phyloP scores from a whole-genome alignment of 768 basidiomycete species.

The Leucosporidium scottii region DNA sequence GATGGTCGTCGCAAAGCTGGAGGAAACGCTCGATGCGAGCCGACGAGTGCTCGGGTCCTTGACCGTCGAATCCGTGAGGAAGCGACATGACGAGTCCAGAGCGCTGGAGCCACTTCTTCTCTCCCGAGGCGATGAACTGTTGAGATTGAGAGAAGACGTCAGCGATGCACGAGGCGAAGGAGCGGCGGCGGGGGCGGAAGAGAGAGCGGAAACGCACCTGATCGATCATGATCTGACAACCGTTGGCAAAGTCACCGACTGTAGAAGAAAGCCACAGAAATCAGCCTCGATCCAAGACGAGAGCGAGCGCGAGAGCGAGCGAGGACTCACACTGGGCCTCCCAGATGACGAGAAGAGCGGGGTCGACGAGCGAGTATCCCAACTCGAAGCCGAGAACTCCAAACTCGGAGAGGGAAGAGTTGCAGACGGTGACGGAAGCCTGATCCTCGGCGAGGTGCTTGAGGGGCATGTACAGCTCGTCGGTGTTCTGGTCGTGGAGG shows the following conservation, averaged over 20 bases:
- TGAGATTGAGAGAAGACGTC: neutral
- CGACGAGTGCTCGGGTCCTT: conserved; percentile 96
- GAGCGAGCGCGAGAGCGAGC: neutral
- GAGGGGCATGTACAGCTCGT: conserved; percentile 79
- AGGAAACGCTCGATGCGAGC: conserved; percentile 92
- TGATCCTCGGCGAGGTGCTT: conserved; percentile 81
- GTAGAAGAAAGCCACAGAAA: neutral
- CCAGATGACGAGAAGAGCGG: conserved; percentile 87
- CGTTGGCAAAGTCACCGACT: conserved; percentile 94
- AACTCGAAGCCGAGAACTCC: conserved; percentile 95
- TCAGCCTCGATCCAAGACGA: neutral
- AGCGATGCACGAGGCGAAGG: neutral
- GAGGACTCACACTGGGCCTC: conserved; percentile 67
- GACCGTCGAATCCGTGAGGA: conserved; percentile 89
- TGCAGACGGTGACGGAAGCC: conserved; percentile 89
- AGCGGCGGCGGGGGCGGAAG: neutral
- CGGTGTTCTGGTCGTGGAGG: conserved; percentile 89
- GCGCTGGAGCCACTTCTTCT: conserved; percentile 95
- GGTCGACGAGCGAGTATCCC: conserved; percentile 95
- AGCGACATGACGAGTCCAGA: conserved; percentile 69
- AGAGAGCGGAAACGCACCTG: conserved; percentile 3
- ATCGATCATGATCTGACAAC: conserved; percentile 95
- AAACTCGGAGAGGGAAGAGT: conserved; percentile 92
- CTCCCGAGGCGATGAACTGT: conserved; percentile 95
- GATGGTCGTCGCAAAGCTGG: conserved; percentile 96